Conservation (phyloP, 1,284 basidiomycete genomes). For the Puccinia novopanici region DNA sequence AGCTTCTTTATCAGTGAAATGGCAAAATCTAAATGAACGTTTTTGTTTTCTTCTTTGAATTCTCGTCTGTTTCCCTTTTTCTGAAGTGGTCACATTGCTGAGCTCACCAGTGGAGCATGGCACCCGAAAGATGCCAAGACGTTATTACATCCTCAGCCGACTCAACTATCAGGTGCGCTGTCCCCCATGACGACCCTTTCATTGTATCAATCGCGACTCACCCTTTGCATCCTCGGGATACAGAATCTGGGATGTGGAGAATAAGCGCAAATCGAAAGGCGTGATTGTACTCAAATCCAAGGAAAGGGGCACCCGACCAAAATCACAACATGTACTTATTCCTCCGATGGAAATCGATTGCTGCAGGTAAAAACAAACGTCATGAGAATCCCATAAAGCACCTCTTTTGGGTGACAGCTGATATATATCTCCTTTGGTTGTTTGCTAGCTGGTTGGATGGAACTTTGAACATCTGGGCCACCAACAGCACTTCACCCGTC, state of each 20-base stretch:
- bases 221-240: constrained; percentile 23
- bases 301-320: constrained; percentile 93
- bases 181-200: neutral
- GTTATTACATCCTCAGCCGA: constrained; percentile 91
- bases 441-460: constrained; percentile 77
- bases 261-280: constrained; percentile 83
- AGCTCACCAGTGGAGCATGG: constrained; percentile 85
- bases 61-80: neutral
- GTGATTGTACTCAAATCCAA: constrained; percentile 96
- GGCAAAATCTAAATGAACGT: constrained; percentile 45
- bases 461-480: constrained; percentile 86
- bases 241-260: constrained; percentile 90
- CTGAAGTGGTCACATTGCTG: constrained; percentile 85
- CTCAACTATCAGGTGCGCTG: constrained; percentile 78
- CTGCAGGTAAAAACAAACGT: constrained; percentile 71
- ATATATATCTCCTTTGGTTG: constrained; percentile 19
- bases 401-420: neutral
- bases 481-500: constrained; percentile 84
- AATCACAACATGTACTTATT: constrained; percentile 82
- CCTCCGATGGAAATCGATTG: constrained; percentile 78
- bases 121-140: constrained; percentile 78
- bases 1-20: neutral
- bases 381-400: neutral
- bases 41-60: constrained; percentile 10
- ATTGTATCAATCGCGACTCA: neutral